Evolutionary conservation across 2,329 filamentous ascomycete genomes (phyloP), one percentile per base, ranked within the genome.

Genomic region (Claviceps paspali): DNA sequence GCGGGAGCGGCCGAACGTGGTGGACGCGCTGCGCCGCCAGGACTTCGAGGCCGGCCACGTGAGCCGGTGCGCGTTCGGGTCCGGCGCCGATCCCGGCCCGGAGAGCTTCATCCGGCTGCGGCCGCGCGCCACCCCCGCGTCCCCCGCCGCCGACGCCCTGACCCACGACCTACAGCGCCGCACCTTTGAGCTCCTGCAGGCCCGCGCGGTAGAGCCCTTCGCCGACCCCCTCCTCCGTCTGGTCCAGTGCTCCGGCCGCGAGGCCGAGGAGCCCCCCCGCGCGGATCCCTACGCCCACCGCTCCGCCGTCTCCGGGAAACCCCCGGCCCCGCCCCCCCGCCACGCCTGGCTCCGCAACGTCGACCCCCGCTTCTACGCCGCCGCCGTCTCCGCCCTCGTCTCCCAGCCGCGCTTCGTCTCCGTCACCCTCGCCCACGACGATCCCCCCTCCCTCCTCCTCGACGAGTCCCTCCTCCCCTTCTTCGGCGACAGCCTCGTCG

Each of bases 171-270:
- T 96, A 21, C 84, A 94, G 58, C 67, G 67, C 8, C 76, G 82
- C 34, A 94, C 88, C 0, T 95, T 96, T 52, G 70, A 72, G 19
- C 74, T 81, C n/a, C 68, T 98, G n/a, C 79, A 76, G 47, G 79
- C 78, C 49, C 74, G 82, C 47, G 71, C 77, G 45, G 82, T 96
- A 34, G 61, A 73, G 1, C 86, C 88, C 0, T 71, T 70, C 17
- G 74, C 91, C 27, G 77, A 82, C 42, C 64, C 68, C 1, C 66
- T 62, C 5, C 68, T 95, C 12, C 74, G 76, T 36, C 68, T 95
- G 11, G 73, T 92, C 1, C 84, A 87, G 49, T 94, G 86, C 56
- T 87, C 84, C 0, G 86, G 82, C 6, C 62, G 64, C 24, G 66
- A 72, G 43, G 54, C 56, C 6, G 61, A n/a, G n/a, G n/a, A n/a